phyloP scores from a whole-genome alignment of 2,329 filamentous ascomycete species.

The Xylariaceae sp. region DNA sequence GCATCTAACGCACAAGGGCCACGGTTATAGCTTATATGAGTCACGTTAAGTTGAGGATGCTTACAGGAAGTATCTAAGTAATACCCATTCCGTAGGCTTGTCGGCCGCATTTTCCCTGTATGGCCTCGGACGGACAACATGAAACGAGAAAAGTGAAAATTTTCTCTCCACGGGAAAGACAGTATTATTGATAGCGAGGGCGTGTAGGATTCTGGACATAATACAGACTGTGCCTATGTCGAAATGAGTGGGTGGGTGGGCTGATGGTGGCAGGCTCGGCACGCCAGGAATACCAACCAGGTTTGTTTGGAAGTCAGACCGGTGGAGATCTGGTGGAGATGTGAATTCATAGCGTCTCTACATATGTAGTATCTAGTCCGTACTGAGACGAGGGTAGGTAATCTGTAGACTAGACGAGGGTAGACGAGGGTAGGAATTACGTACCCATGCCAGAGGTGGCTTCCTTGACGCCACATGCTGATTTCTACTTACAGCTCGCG shows the following conservation, averaged over 20 bases:
- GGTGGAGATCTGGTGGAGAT: too few relatives aligned
- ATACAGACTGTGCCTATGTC: not conserved
- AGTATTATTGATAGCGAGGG: not conserved
- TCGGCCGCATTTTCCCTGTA: not conserved
- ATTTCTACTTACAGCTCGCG: too few relatives aligned
- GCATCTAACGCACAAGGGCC: conserved; percentile 21
- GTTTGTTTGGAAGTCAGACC: too few relatives aligned
- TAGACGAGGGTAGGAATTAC: too few relatives aligned
- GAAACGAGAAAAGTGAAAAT: not conserved
- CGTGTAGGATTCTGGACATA: not conserved
- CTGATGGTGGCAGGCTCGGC: not conserved
- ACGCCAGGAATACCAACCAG: too few relatives aligned
- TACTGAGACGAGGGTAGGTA: too few relatives aligned
- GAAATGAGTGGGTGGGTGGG: not conserved
- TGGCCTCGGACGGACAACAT: not conserved
- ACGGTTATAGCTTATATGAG: conserved; percentile 21
- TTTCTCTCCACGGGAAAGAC: not conserved
- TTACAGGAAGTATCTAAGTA: not conserved
- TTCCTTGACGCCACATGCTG: too few relatives aligned
- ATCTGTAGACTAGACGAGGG: too few relatives aligned
- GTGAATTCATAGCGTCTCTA: too few relatives aligned
- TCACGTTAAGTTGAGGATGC: conserved; percentile 17
- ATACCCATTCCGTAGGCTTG: too few relatives aligned
- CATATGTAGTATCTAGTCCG: too few relatives aligned
- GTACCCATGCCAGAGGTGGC: not conserved